Conservation (phyloP, 345 rosid species). For the Aurinia saxatilis region DNA sequence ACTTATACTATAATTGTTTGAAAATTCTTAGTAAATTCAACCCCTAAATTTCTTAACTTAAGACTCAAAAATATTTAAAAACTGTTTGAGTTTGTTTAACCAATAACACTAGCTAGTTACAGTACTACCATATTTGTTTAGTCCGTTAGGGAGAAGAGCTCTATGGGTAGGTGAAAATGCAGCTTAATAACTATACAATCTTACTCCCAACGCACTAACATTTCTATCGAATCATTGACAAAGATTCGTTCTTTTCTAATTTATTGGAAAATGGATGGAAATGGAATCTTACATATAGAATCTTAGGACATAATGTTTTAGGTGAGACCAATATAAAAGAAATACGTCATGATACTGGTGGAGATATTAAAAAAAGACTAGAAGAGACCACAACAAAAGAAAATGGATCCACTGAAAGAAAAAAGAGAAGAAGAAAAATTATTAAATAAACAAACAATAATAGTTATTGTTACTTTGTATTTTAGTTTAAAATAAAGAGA, state of each 20-base stretch:
- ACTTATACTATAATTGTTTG: too few species aligned
- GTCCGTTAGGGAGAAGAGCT: conserved; percentile 3
- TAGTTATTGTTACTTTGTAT: not conserved
- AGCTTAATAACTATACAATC: conserved; percentile 13
- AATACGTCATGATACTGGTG: conserved; percentile 24
- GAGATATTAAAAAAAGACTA: conserved; percentile 12
- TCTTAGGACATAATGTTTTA: conserved; percentile 33
- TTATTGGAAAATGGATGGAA: conserved; percentile 18
- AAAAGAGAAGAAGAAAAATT: not conserved
- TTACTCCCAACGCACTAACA: conserved; percentile 13
- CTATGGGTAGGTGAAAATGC: conserved; percentile 16
- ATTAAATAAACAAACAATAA: not conserved
- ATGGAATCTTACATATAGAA: conserved; percentile 34
- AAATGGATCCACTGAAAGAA: conserved; percentile 12
- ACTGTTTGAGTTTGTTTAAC: not conserved
- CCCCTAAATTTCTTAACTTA: too few species aligned
- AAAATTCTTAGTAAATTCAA: too few species aligned
- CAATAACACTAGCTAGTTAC: not conserved
- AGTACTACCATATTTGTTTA: not conserved
- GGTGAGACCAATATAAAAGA: conserved; percentile 32
- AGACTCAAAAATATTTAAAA: too few species aligned
- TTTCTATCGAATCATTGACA: conserved; percentile 15
- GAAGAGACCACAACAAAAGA: conserved; percentile 19
- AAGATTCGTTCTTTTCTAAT: conserved; percentile 4
- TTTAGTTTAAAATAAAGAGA: not conserved